Percentiles rank a stretch among this genome's conserved stretches.
Evolutionary conservation across 805 yeast species (phyloP).

Genomic region (Starmerella sp.): DNA sequence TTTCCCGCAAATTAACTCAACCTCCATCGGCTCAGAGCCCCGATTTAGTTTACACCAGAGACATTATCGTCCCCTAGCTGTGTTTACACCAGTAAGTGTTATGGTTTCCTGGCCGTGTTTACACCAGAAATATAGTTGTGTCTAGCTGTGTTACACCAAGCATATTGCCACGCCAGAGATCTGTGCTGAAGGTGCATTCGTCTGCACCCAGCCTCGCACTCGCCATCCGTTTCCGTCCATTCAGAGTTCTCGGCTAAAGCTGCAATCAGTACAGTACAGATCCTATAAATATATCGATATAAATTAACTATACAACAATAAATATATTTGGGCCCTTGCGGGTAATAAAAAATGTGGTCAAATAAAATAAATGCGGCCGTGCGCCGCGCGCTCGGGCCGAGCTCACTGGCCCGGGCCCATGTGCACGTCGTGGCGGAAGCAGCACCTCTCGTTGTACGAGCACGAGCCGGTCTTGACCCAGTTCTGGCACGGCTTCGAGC

Average conservation of each 20-base stretch:
- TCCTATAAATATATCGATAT: constrained; percentile 2
- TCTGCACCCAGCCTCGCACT: no score
- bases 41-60: no score
- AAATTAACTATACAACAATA: constrained; percentile 7
- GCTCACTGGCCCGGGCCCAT: constrained; percentile 13
- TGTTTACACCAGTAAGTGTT: no score
- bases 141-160: no score
- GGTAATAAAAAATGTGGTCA: constrained; percentile 4
- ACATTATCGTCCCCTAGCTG: no score
- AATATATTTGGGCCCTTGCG: not conserved
- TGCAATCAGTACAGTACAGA: not conserved
- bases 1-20: not conserved
- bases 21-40: no score
- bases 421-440: constrained; percentile 58
- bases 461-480: constrained; percentile 76
- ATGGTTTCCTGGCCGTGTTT: no score
- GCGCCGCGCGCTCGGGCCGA: not conserved
- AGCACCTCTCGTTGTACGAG: constrained; percentile 82
- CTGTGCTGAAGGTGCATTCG: no score
- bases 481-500: constrained; percentile 83
- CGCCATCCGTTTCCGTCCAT: no score
- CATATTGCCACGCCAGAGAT: no score
- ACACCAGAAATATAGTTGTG: no score
- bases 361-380: not conserved
- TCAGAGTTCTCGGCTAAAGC: no score